Base-by-base conservation (phyloP, 441 rosid species). In the Populus hybrid region DNA sequence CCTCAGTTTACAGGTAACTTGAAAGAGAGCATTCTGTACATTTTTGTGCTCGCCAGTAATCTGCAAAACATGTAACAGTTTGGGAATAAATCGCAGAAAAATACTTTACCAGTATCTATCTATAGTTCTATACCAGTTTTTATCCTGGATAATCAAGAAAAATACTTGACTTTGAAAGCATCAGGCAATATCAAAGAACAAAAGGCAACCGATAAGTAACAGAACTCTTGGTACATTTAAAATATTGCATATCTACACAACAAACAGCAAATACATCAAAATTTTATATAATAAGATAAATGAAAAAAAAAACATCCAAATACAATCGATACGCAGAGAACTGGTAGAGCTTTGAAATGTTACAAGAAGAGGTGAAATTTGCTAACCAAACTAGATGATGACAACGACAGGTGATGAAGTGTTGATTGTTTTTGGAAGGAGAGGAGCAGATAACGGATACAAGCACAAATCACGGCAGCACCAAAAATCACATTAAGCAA, bases 21-120 rank as follows among this genome's bases (percentile, higher is more conserved):
- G 79, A 75, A 80, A 70, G 14, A 88, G 73, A 67, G 86, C 87
- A 77, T 87, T 81, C 74, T 84, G 86, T 64, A 88, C 90, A 35
- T 69, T 78, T 75, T 70, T 69, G 83, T 84, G 84, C 63, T 77
- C 83, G 6, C 91, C 91, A 18, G 76, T 81, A 24, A 88, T 85
- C 91, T 88, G 84, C 78, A 80, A 80, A 77, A 61, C 50, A 34
- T 36, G 68, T n/a, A 70, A 38, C 12, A 16, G 6, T 61, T 72
- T 67, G 36, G 57, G 35, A 50, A 23, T 28, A 46, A 69, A 78
- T 59, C 11, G 36, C 10, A 28, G 30, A 28, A 28, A 40, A 40
- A 40, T 40, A 14, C 50, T 10, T 40, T 40, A 40, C 12, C 14
- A 40, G 50, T 40, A 10, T 32, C 20, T 46, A 12, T 14, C 20